These are phyloP conservation scores for Dactylellina parvicollis DNA, from an alignment of 2,329 filamentous ascomycete species.

Conservation along the genomic window DNA sequence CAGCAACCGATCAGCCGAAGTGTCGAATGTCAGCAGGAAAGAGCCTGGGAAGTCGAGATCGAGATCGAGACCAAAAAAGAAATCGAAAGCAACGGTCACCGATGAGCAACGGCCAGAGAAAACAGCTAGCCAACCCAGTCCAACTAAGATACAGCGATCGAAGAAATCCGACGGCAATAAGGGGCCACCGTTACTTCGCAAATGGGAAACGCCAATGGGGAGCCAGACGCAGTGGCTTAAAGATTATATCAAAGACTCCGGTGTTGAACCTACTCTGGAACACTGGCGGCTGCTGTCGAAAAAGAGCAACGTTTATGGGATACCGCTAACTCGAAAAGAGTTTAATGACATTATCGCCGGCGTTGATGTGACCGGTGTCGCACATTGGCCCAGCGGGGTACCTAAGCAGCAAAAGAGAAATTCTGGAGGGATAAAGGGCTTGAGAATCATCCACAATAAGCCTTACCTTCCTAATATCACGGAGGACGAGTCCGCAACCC, in stretches of 20 bases:
- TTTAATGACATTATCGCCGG: slow-evolving; percentile 18
- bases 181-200: slow-evolving; percentile 12
- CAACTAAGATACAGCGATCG: background rate
- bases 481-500: background rate
- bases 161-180: background rate
- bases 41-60: no score
- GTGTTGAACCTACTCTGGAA: slow-evolving; percentile 15
- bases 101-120: background rate
- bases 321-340: slow-evolving; percentile 16
- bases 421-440: background rate
- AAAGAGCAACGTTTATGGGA: slow-evolving; percentile 25
- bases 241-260: slow-evolving; percentile 12
- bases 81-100: background rate
- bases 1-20: no score
- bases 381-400: background rate
- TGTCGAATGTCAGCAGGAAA: no score
- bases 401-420: background rate
- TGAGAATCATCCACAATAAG: background rate
- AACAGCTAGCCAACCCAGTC: background rate
- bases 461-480: background rate
- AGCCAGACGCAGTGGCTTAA: slow-evolving; percentile 5
- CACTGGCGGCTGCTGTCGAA: slow-evolving; percentile 18
- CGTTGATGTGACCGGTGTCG: slow-evolving; percentile 2
- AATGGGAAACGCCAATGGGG: slow-evolving; percentile 1
- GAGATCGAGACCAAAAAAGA: background rate